A percentile compares a stretch with the other conserved stretches of the same genome.
These are phyloP conservation scores for Irpex sp. DNA, from an alignment of 1,284 basidiomycete species.

Conservation along the genomic window DNA sequence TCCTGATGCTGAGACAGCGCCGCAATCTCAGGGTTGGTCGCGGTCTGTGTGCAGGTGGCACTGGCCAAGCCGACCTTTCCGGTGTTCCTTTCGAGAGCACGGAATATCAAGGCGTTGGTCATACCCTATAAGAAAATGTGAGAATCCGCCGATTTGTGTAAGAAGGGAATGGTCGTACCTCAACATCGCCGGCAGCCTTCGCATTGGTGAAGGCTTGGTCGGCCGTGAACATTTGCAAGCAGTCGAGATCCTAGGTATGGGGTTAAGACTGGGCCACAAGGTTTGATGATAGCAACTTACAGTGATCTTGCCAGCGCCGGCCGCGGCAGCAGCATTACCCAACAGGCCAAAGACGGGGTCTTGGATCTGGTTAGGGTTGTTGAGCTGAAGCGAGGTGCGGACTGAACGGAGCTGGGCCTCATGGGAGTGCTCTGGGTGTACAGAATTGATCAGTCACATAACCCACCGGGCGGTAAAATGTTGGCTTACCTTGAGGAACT, in stretches of 20 bases:
- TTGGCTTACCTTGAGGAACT: conserved; percentile 56
- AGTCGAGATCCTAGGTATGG: conserved; percentile 51
- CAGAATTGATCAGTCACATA: background rate
- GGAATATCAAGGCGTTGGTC: conserved; percentile 59
- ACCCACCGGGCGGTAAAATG: background rate
- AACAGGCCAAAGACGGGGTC: conserved; percentile 67
- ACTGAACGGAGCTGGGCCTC: conserved; percentile 52
- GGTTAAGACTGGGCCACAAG: conserved; percentile 4
- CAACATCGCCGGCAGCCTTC: conserved; percentile 54
- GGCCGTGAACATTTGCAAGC: conserved; percentile 62
- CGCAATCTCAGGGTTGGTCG: conserved; percentile 64
- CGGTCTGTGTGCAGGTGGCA: conserved; percentile 49
- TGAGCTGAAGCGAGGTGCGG: conserved; percentile 39
- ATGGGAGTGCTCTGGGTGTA: conserved; percentile 61
- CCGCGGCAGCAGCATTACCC: conserved; percentile 57
- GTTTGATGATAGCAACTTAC: too few relatives aligned
- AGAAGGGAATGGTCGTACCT: conserved; percentile 15
- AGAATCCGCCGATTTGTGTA: background rate
- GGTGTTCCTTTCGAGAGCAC: conserved; percentile 68
- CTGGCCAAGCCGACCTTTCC: conserved; percentile 49
- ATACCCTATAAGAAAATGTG: conserved; percentile 31
- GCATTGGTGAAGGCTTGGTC: conserved; percentile 73
- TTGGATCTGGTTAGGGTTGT: conserved; percentile 58
- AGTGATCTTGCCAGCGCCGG: conserved; percentile 50
- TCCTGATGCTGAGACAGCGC: conserved; percentile 70